Base-by-base conservation (phyloP, 768 basidiomycete species). In the Leccinum disarticulatum region DNA sequence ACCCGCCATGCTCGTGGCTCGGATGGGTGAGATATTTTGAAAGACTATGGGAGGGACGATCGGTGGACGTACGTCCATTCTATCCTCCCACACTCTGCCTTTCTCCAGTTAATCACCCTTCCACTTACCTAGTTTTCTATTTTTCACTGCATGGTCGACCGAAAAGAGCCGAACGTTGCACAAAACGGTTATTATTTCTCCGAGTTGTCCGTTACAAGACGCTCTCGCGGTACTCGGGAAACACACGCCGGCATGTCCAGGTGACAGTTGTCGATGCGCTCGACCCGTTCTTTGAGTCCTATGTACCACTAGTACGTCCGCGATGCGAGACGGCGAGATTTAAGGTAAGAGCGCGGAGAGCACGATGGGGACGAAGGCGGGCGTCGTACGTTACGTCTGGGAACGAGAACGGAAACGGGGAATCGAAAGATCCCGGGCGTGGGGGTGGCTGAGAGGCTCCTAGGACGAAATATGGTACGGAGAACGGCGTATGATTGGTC, bases 231-330 rank as follows among this genome's bases (percentile, higher is more conserved):
- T 76, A 2, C 68, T 81, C 8, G 63, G 69, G 2, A 67, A 68
- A 41, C 74, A 85, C 68, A 84, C 83, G 1, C 79, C 81, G 1
- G 84, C 83, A 7, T 73, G 80, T 67, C 76, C 74, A 3, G 83
- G 83, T 0, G 83, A 84, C 83, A 1, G 69, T 85, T 51, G 75
- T 87, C 30, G 84, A 86, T 56, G 81, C 84, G 0, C 74, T 86
- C 7, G 61, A 68, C 15, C 79, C 82, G 15, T 81, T 85, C 59
- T 80, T 78, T 52, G 64, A 63, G 8, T 64, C 73, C 13, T 19
- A 25, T 36, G 17, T 10, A n/a, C 9, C 17, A 41, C 55, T 6
- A 46, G 17, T n/a, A 36, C 43, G 19, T 52, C 19, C 25, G 36
- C 27, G 11, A 41, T 28, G 19, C 33, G 38, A 36, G 25, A 35